phyloP scores from a whole-genome alignment of 805 yeast genomes.

The Cyberlindnera xylosilytica region DNA sequence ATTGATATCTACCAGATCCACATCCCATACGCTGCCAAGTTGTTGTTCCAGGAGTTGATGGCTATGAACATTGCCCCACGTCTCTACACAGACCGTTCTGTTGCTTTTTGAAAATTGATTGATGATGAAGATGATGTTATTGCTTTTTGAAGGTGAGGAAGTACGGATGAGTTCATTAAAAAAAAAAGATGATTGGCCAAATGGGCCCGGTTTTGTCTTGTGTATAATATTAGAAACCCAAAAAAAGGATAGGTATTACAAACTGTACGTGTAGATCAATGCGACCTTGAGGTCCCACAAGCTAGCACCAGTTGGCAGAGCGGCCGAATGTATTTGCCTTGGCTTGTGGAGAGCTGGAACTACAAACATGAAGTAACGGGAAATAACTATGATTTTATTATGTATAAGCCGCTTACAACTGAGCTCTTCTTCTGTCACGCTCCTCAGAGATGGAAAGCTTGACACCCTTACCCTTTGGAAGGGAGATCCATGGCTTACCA shows the following conservation, averaged over 20 bases:
- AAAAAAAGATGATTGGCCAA: not conserved
- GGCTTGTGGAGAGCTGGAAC: too few relatives aligned
- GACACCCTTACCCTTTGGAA: conserved; percentile 99
- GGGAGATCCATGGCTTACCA: conserved; percentile 88
- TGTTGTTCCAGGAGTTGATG: conserved; percentile 98
- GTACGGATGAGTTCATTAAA: not conserved
- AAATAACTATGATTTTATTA: conserved; percentile 9
- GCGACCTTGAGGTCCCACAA: too few relatives aligned
- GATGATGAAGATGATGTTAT: not conserved
- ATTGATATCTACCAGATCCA: conserved; percentile 97
- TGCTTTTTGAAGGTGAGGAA: too few relatives aligned
- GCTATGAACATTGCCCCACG: conserved; percentile 99
- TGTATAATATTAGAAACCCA: not conserved
- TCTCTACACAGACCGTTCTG: conserved; percentile 89
- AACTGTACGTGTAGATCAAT: too few relatives aligned
- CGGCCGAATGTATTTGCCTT: too few relatives aligned
- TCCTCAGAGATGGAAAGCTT: conserved; percentile 94
- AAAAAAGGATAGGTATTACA: not conserved
- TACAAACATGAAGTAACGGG: conserved; percentile 3
- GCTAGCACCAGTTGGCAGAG: too few relatives aligned
- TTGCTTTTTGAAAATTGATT: conserved; percentile 34
- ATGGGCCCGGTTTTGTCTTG: not conserved
- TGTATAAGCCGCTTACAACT: conserved; percentile 28
- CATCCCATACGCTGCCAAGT: conserved; percentile 97
- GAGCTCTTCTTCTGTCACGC: conserved; percentile 97